phyloP scores from a whole-genome alignment of 306 rosid genomes.

The Castanea mollissima region DNA sequence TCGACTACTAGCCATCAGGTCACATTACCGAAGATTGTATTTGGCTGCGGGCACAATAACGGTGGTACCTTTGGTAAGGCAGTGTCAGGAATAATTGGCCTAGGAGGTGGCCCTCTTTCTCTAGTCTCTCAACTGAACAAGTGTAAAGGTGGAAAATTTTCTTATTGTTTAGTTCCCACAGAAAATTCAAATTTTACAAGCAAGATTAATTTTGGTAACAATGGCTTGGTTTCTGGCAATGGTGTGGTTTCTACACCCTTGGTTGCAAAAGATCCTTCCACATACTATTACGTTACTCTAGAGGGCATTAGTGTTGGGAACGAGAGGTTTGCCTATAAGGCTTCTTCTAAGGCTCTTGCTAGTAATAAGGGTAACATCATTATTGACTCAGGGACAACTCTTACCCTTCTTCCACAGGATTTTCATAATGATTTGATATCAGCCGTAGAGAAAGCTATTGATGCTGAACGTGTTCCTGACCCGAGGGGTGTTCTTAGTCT shows the following conservation, averaged over 20 bases:
- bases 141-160: conserved; percentile 28
- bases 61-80: conserved; percentile 33
- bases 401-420: conserved; percentile 20
- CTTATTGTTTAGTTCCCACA: conserved; percentile 45
- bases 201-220: conserved; percentile 47
- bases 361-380: conserved; percentile 38
- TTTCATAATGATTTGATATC: conserved; percentile 20
- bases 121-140: conserved; percentile 45
- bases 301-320: conserved; percentile 52
- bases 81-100: conserved; percentile 52
- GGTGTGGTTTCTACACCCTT: conserved; percentile 35
- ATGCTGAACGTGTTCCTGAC: conserved; percentile 25
- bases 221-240: conserved; percentile 15
- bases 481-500: conserved; percentile 11
- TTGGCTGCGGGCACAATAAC: conserved; percentile 49
- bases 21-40: conserved; percentile 6
- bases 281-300: conserved; percentile 36
- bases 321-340: conserved; percentile 13
- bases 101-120: conserved; percentile 48
- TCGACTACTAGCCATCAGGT: neutral
- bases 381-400: conserved; percentile 55
- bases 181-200: neutral
- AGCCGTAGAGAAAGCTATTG: conserved; percentile 20
- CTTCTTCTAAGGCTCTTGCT: neutral
- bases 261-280: neutral